These are phyloP conservation scores for Metschnikowia henanensis DNA, from an alignment of 805 yeast species.

Conservation along the genomic window DNA sequence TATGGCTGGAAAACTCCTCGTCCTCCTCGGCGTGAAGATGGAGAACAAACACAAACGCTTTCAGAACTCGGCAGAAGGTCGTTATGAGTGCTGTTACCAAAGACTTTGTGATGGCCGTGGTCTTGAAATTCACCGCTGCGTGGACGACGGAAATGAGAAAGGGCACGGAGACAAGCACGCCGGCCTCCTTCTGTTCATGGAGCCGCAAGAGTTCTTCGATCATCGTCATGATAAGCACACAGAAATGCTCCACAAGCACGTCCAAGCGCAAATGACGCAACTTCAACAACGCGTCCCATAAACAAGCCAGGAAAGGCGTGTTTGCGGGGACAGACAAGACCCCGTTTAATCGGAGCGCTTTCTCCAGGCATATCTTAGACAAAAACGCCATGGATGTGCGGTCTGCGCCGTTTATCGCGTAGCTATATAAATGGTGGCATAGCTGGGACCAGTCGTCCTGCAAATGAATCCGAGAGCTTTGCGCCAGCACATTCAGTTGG, in stretches of 20 bases:
- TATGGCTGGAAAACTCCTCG: constrained; percentile 28
- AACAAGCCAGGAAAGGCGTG: constrained; percentile 41
- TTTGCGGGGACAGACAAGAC: constrained; percentile 12
- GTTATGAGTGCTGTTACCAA: constrained; percentile 25
- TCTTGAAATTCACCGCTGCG: constrained; percentile 55
- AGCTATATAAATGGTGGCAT: constrained; percentile 35
- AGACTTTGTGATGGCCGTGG: constrained; percentile 52
- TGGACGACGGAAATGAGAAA: constrained; percentile 59
- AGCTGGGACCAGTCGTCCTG: constrained; percentile 35
- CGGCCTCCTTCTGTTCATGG: constrained; percentile 10
- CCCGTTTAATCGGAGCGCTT: constrained; percentile 16
- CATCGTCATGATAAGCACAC: constrained; percentile 22
- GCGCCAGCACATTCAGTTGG: background rate
- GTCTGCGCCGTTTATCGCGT: constrained; percentile 36
- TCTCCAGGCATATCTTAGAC: constrained; percentile 30
- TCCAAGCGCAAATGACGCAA: constrained; percentile 52
- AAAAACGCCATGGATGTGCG: constrained; percentile 33
- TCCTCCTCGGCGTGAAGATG: constrained; percentile 23
- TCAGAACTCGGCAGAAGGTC: constrained; percentile 19
- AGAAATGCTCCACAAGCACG: constrained; percentile 44
- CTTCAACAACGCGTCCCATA: constrained; percentile 44
- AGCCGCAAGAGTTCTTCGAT: constrained; percentile 30
- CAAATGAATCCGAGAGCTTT: constrained; percentile 10
- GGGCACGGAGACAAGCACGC: constrained; percentile 48
- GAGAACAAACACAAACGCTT: constrained; percentile 25